These are phyloP conservation scores for Gnomoniopsis sp. DNA, from an alignment of 2,329 filamentous ascomycete species.

Conservation along the genomic window DNA sequence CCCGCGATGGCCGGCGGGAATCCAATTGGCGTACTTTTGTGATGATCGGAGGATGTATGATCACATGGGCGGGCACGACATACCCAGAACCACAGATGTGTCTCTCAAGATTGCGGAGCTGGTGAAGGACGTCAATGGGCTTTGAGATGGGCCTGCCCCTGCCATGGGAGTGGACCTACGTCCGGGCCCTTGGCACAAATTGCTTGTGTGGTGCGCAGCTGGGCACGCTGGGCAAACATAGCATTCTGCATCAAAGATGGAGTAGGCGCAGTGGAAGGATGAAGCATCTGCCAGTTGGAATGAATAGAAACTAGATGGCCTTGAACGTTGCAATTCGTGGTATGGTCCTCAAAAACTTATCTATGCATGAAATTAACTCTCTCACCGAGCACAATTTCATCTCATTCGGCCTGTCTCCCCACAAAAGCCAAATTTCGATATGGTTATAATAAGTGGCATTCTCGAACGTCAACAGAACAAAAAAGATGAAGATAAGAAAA, in stretches of 20 bases:
- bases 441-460: too few species aligned
- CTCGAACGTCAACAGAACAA: too few species aligned
- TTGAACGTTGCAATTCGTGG: background rate
- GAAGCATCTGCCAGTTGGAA: too few species aligned
- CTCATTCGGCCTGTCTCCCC: background rate
- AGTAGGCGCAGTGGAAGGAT: too few species aligned
- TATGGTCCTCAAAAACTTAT: background rate
- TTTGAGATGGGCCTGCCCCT: background rate
- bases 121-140: slow-evolving; percentile 19
- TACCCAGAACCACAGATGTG: slow-evolving; percentile 32
- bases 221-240: background rate
- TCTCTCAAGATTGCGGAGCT: slow-evolving; percentile 29
- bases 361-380: too few species aligned
- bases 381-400: background rate
- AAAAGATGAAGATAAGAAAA: too few species aligned
- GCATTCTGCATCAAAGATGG: background rate
- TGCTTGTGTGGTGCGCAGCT: background rate
- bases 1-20: slow-evolving; percentile 31
- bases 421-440: too few species aligned
- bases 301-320: background rate
- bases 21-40: slow-evolving; percentile 35
- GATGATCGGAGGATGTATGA: slow-evolving; percentile 30
- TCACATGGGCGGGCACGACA: slow-evolving; percentile 35
- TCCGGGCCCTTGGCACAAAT: background rate
- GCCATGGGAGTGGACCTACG: background rate